Conservation (phyloP, 352 stramenopile genomes). For the Phytophthora europaea region DNA sequence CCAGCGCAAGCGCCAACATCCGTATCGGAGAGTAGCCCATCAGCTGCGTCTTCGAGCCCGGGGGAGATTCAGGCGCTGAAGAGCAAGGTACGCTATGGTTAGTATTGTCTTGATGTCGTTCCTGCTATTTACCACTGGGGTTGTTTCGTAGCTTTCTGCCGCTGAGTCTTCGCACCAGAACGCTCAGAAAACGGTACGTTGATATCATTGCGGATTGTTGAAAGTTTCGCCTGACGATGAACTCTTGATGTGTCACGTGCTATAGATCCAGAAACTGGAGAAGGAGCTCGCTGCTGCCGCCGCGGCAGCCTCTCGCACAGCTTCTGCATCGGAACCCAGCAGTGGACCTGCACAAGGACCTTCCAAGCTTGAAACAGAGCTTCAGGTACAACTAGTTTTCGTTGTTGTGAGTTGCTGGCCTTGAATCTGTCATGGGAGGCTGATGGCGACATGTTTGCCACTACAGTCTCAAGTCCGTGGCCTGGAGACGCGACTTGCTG, state of each 20-base stretch:
- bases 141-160: slow-evolving; percentile 47
- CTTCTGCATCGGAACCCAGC: slow-evolving; percentile 43
- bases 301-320: slow-evolving; percentile 36
- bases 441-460: neutral
- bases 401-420: neutral
- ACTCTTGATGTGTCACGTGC: slow-evolving; percentile 1
- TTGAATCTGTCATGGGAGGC: neutral
- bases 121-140: neutral
- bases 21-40: neutral
- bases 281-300: slow-evolving; percentile 50
- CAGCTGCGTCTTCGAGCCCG: slow-evolving; percentile 15
- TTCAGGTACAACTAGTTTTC: slow-evolving; percentile 36
- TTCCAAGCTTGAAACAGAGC: slow-evolving; percentile 45
- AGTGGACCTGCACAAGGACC: slow-evolving; percentile 37
- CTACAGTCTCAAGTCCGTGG: slow-evolving; percentile 53
- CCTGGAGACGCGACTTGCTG: slow-evolving; percentile 44
- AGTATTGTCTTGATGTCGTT: neutral
- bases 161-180: slow-evolving; percentile 42
- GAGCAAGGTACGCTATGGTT: slow-evolving; percentile 55
- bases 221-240: neutral
- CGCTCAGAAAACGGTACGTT: slow-evolving; percentile 63
- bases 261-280: slow-evolving; percentile 70
- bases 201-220: neutral
- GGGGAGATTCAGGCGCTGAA: slow-evolving; percentile 62
- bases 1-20: slow-evolving; percentile 15